Evolutionary conservation across 148 eudicot species (phyloP), one percentile per base, ranked within the genome.

Genomic region (Mesembryanthemum crystallinum): DNA sequence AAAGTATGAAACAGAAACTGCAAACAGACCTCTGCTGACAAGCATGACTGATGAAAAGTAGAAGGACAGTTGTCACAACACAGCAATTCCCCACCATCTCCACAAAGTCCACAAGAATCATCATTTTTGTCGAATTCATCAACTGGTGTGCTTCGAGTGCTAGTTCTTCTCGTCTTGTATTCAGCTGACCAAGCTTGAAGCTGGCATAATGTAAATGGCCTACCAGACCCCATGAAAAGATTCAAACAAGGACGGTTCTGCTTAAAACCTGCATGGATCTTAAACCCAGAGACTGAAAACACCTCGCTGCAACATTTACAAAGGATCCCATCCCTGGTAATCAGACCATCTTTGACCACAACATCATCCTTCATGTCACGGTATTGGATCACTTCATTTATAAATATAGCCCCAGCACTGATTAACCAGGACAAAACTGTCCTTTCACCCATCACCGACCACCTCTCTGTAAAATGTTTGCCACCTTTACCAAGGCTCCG

Each of bases 101-200:
- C 98, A 86, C 98, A 95, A 70, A 90, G 76, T 35, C 98, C 98
- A 87, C 98, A 95, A 35, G 91, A 90, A 82, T 95, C 98, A 82
- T 95, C 98, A 83, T 88, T 92, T 78, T 87, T 79, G 80, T 95
- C 98, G 64, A 80, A 76, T 47, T 84, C 92, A 75, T 88, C 88
- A 64, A 78, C 82, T 72, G 80, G 86, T 27, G 83, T 83, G 73
- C 82, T 79, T 73, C 52, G 77, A 66, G 78, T 78, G 77, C 85
- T 78, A 77, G 73, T 85, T 85, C 81, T 89, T 87, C 92, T 84
- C 61, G 85, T 80, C 85, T 90, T 92, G 84, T 90, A 95, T 82
- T 95, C 98, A 85, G 81, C 87, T 52, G 97, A 95, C 98, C 98
- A 95, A 73, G 97, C 98, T 86, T 95, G 94, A 72, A 95, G 96